Conservation (phyloP, 2,329 filamentous ascomycete species). For the Cladorrhinum sp. region DNA sequence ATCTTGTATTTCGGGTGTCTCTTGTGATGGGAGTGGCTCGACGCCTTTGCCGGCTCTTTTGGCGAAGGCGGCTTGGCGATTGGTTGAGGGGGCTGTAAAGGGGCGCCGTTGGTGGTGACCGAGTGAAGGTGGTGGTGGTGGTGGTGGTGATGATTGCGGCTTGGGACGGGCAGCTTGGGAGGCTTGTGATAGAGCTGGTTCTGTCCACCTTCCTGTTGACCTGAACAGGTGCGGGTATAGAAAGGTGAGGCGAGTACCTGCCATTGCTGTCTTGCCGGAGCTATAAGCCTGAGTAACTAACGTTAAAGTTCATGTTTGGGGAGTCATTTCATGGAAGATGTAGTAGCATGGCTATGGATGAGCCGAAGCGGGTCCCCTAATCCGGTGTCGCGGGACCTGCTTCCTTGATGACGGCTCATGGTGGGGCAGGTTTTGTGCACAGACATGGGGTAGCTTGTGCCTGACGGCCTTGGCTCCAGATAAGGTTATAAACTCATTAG, state of each 20-base stretch:
- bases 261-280: slow-evolving; percentile 44
- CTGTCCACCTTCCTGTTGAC: slow-evolving; percentile 37
- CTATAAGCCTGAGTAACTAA: neutral
- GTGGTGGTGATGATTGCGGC: slow-evolving; percentile 22
- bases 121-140: slow-evolving; percentile 18
- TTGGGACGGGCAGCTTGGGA: slow-evolving; percentile 22
- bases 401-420: neutral
- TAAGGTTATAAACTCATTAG: neutral
- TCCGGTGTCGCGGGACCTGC: neutral
- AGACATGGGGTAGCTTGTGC: neutral
- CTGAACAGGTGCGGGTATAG: slow-evolving; percentile 67
- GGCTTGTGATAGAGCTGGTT: slow-evolving; percentile 38
- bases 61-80: slow-evolving; percentile 46
- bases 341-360: neutral
- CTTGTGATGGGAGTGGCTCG: slow-evolving; percentile 44
- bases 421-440: neutral
- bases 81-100: slow-evolving; percentile 38
- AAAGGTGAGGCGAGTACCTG: slow-evolving; percentile 61
- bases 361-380: neutral
- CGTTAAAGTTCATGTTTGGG: neutral
- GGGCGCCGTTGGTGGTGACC: slow-evolving; percentile 28
- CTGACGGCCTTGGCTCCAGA: neutral
- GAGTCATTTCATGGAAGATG: neutral
- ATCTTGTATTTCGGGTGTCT: slow-evolving; percentile 21
- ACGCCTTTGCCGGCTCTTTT: slow-evolving; percentile 60